Evolutionary conservation across 768 basidiomycete genomes (phyloP), one percentile per base, ranked within the genome.

Genomic region (Mycena galopus): DNA sequence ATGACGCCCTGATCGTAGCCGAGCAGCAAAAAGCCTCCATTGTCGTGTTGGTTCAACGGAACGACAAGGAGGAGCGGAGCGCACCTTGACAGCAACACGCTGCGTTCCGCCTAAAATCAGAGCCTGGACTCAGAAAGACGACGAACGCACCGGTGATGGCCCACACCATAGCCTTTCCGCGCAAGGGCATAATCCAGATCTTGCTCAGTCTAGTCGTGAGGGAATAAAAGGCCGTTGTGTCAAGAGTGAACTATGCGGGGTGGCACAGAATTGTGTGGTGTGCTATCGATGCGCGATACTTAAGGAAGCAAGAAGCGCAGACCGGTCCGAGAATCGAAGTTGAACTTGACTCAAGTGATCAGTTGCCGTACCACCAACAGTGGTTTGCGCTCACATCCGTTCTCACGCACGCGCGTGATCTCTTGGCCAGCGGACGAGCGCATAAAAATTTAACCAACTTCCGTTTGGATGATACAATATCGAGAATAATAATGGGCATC

Each of bases 1-100:
- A 85, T 85, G 32, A 85, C 83, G 19, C 84, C 84, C 71, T 84
- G 82, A 73, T 84, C 83, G 69, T 84, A 84, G 1, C 82, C 83
- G 27, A 79, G 72, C 21, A 84, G 81, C 23, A 84, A 73, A 69
- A 84, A 84, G 2, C 58, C 57, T 59, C 57, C 25, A 14, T 14
- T 39, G 39, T 8, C 17, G 6, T 8, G 39, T 39, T 39, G 3
- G 3, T 14, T 16, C 11, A 39, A 39, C 39, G 3, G 39, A 39
- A 39, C 33, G 33, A 12, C 33, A 12, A 35, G 12, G 12, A 35
- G 33, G 33, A 21, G 33, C 23, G 14, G 23, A 23, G n/a, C 25
- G 25, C 27, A 60, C 83, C 84, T 70, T 83, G 83, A 65, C 83
- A 84, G 70, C 84, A 84, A 68, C 84, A 84, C 42, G 83, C 84